Evolutionary conservation across 164 flowering plant species (phyloP).

Genomic region (Dillenia suffruticosa): DNA sequence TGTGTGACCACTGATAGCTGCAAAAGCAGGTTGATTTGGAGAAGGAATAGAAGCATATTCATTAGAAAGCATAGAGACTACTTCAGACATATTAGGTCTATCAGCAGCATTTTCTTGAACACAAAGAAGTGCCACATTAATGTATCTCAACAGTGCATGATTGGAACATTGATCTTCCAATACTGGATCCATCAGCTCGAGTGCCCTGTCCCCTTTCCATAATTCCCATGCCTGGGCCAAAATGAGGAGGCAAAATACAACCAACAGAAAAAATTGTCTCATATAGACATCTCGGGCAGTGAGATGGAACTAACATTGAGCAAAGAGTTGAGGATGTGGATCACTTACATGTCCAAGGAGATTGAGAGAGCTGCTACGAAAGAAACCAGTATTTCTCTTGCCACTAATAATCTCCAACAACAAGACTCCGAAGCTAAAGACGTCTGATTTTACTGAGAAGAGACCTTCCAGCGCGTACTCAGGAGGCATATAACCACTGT

Average conservation of each 20-base stretch:
- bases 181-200: constrained; percentile 7
- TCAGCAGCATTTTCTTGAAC: constrained; percentile 12
- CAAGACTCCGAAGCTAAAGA: constrained; percentile 13
- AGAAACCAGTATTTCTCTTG: constrained; percentile 13
- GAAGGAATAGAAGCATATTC: no score
- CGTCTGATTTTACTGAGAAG: constrained; percentile 19
- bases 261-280: no score
- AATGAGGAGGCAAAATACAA: no score
- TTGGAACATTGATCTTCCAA: neutral
- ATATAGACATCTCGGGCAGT: no score
- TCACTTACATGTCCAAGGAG: constrained; percentile 14
- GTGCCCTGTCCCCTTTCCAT: constrained; percentile 4
- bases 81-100: constrained; percentile 15
- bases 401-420: constrained; percentile 12
- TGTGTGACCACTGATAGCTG: no score
- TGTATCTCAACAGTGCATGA: constrained; percentile 2
- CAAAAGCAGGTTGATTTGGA: no score
- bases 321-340: neutral
- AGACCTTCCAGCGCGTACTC: constrained; percentile 21
- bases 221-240: constrained; percentile 17
- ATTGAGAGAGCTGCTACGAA: constrained; percentile 1
- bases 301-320: no score
- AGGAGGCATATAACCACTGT: constrained; percentile 20
- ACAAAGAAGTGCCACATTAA: constrained; percentile 6
- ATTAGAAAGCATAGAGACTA: constrained; percentile 4